Conservation (phyloP, 441 rosid species). For the Populus tomentosa region DNA sequence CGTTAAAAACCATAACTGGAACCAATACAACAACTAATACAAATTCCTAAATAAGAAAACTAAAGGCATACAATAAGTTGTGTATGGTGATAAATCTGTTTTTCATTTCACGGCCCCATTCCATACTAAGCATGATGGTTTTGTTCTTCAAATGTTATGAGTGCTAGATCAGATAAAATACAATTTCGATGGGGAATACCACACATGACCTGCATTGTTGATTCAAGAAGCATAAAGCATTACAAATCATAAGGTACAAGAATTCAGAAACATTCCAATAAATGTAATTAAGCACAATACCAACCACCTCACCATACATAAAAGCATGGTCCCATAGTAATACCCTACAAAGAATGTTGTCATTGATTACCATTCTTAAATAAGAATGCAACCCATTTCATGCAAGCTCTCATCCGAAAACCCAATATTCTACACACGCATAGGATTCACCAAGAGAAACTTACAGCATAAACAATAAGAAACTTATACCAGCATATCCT, state of each 20-base stretch:
- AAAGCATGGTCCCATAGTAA: slow-evolving; percentile 26
- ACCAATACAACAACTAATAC: not conserved
- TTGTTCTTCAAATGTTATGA: slow-evolving; percentile 10
- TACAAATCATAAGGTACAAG: slow-evolving; percentile 6
- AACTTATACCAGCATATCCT: not conserved
- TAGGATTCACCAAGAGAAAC: not conserved
- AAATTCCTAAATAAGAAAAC: not conserved
- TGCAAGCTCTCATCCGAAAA: not conserved
- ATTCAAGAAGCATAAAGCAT: not conserved
- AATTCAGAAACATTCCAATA: slow-evolving; percentile 14
- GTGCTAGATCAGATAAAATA: slow-evolving; percentile 7
- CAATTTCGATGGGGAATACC: slow-evolving; percentile 8
- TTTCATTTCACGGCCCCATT: slow-evolving; percentile 6
- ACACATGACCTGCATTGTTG: slow-evolving; percentile 9
- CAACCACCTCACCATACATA: slow-evolving; percentile 25
- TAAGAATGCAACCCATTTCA: not conserved
- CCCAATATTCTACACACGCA: not conserved
- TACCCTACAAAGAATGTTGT: slow-evolving; percentile 7
- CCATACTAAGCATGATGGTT: not conserved
- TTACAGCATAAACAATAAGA: not conserved
- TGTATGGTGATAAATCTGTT: not conserved
- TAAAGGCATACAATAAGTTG: slow-evolving; percentile 1
- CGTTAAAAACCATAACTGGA: too few relatives aligned
- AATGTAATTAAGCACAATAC: slow-evolving; percentile 18
- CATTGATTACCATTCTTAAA: not conserved